Conservation (phyloP, 768 basidiomycete species). For the Calocera viscosa region DNA sequence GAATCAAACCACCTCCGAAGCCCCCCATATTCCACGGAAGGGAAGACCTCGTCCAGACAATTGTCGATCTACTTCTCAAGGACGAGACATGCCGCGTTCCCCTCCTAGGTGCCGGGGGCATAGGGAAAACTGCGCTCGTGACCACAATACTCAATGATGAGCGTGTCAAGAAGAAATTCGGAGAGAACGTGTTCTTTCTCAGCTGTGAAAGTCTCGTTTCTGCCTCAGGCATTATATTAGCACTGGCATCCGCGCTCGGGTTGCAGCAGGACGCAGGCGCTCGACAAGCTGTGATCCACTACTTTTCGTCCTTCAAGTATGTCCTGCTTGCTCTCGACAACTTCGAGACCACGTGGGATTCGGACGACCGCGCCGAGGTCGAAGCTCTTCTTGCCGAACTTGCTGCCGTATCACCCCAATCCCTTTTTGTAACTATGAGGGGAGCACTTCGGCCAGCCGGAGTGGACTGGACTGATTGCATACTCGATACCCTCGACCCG, state of each 20-base stretch:
- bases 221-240: slow-evolving; percentile 21
- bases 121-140: slow-evolving; percentile 32
- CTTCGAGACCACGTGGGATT: slow-evolving; percentile 33
- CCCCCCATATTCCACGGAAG: slow-evolving; percentile 15
- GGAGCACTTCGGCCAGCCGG: slow-evolving; percentile 8
- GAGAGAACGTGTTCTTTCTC: slow-evolving; percentile 24
- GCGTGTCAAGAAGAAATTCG: slow-evolving; percentile 21
- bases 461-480: slow-evolving; percentile 7
- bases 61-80: slow-evolving; percentile 10
- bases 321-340: slow-evolving; percentile 31
- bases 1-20: slow-evolving; percentile 2
- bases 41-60: slow-evolving; percentile 11
- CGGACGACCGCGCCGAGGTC: slow-evolving; percentile 19
- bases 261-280: slow-evolving; percentile 20
- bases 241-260: slow-evolving; percentile 20
- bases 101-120: slow-evolving; percentile 27
- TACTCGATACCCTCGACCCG: background rate
- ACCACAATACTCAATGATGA: slow-evolving; percentile 25
- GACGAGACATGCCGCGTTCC: slow-evolving; percentile 9
- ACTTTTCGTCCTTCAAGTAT: slow-evolving; percentile 19
- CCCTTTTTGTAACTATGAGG: slow-evolving; percentile 30
- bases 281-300: slow-evolving; percentile 19
- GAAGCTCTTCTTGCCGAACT: slow-evolving; percentile 22
- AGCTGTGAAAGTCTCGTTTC: slow-evolving; percentile 28
- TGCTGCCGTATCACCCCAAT: slow-evolving; percentile 22